phyloP scores from a whole-genome alignment of 768 basidiomycete genomes.

The Dendrothele bispora region DNA sequence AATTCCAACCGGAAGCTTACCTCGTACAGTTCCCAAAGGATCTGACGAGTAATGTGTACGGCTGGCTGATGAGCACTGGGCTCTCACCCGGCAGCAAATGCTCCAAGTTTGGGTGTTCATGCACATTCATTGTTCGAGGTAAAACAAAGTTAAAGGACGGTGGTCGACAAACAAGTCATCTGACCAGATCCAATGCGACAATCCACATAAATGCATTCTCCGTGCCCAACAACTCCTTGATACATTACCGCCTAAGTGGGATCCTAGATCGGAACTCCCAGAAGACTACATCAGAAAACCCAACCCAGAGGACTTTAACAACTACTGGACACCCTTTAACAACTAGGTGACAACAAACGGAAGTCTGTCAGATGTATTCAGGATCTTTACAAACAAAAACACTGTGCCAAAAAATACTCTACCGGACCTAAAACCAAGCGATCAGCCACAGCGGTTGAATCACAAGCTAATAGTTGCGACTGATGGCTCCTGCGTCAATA shows the following conservation, averaged over 20 bases:
- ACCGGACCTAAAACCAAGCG: not conserved
- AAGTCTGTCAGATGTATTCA: conserved; percentile 2
- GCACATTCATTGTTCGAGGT: too few relatives aligned
- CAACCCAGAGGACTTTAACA: not conserved
- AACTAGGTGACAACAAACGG: not conserved
- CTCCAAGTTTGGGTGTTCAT: too few relatives aligned
- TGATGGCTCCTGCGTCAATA: conserved; percentile 13
- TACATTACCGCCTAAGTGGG: conserved; percentile 9
- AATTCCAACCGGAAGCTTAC: too few relatives aligned
- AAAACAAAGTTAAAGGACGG: too few relatives aligned
- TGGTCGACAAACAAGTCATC: too few relatives aligned
- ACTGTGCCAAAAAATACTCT: not conserved
- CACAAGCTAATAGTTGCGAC: conserved; percentile 4
- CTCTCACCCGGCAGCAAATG: too few relatives aligned
- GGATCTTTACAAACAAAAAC: conserved; percentile 10
- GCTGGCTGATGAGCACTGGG: too few relatives aligned
- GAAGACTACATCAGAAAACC: conserved; percentile 6
- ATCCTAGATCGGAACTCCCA: conserved; percentile 1
- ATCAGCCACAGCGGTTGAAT: too few relatives aligned
- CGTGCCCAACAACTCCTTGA: conserved; percentile 1
- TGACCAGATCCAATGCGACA: not conserved
- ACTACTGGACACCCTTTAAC: conserved; percentile 1
- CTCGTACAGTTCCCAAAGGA: too few relatives aligned
- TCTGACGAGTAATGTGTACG: too few relatives aligned
- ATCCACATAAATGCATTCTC: conserved; percentile 4